phyloP scores from a whole-genome alignment of 768 basidiomycete genomes.

The Lepiota venenata region DNA sequence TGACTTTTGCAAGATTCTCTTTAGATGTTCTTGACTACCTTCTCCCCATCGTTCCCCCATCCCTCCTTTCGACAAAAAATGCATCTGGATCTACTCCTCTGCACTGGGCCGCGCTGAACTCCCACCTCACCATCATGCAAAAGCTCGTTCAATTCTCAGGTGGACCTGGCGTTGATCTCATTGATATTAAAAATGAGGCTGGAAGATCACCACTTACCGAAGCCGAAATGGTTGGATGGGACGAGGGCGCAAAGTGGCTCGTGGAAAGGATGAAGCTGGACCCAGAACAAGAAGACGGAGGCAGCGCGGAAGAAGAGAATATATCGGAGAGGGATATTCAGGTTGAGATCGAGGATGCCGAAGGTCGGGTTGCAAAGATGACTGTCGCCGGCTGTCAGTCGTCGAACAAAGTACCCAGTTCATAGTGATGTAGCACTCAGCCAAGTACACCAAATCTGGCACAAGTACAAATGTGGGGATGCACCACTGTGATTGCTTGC shows the following conservation, averaged over 20 bases:
- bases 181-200: slow-evolving; percentile 72
- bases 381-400: slow-evolving; percentile 28
- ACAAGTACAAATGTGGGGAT: too few species aligned
- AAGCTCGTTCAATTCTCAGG: slow-evolving; percentile 52
- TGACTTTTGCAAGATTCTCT: slow-evolving; percentile 43
- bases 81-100: slow-evolving; percentile 75
- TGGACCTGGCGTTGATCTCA: slow-evolving; percentile 64
- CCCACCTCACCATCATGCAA: slow-evolving; percentile 62
- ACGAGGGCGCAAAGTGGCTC: slow-evolving; percentile 82
- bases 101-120: slow-evolving; percentile 90
- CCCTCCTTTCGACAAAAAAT: slow-evolving; percentile 63
- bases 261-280: slow-evolving; percentile 80
- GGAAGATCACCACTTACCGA: slow-evolving; percentile 79
- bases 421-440: neutral
- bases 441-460: too few species aligned
- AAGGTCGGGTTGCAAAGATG: slow-evolving; percentile 67
- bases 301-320: slow-evolving; percentile 33
- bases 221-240: slow-evolving; percentile 77
- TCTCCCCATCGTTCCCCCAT: slow-evolving; percentile 53
- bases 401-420: neutral
- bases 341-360: slow-evolving; percentile 70
- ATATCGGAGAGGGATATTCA: slow-evolving; percentile 43
- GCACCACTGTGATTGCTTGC: too few species aligned
- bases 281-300: slow-evolving; percentile 33
- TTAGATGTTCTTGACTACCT: slow-evolving; percentile 77